phyloP scores from a whole-genome alignment of 1,284 basidiomycete species.

The Violaceomyces palustris region DNA sequence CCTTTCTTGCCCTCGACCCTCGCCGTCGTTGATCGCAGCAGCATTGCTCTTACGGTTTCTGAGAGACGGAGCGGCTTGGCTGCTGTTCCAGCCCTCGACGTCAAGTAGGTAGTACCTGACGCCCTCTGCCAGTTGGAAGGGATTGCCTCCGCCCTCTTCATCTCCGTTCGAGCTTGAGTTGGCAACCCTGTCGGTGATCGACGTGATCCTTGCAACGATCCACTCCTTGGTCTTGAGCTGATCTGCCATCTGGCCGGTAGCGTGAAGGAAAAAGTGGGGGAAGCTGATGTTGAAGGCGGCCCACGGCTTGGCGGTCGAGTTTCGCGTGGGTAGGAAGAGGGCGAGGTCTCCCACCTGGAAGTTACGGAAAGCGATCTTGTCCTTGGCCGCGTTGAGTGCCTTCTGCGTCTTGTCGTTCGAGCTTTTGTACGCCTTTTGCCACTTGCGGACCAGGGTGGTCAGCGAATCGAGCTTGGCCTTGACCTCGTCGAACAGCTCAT shows the following conservation, averaged over 20 bases:
- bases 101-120: slow-evolving; percentile 88
- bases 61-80: slow-evolving; percentile 11
- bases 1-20: not conserved
- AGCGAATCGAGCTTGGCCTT: slow-evolving; percentile 63
- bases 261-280: slow-evolving; percentile 92
- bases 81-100: slow-evolving; percentile 65
- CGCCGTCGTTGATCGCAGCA: slow-evolving; percentile 1
- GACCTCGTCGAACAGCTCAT: slow-evolving; percentile 72
- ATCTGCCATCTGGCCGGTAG: slow-evolving; percentile 66
- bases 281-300: slow-evolving; percentile 63
- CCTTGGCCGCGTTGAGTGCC: slow-evolving; percentile 52
- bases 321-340: slow-evolving; percentile 88
- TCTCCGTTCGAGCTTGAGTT: slow-evolving; percentile 21
- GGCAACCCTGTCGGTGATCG: slow-evolving; percentile 72
- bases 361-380: slow-evolving; percentile 54
- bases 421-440: slow-evolving; percentile 77
- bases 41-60: slow-evolving; percentile 20
- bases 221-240: slow-evolving; percentile 66
- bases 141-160: slow-evolving; percentile 38
- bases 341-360: slow-evolving; percentile 65
- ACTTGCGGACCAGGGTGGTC: slow-evolving; percentile 78
- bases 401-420: slow-evolving; percentile 70
- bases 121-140: slow-evolving; percentile 70
- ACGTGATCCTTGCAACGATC: slow-evolving; percentile 86
- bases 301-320: slow-evolving; percentile 54